Base-by-base conservation (phyloP, 495 filamentous ascomycete genomes). In the Trichoderma reesei region DNA sequence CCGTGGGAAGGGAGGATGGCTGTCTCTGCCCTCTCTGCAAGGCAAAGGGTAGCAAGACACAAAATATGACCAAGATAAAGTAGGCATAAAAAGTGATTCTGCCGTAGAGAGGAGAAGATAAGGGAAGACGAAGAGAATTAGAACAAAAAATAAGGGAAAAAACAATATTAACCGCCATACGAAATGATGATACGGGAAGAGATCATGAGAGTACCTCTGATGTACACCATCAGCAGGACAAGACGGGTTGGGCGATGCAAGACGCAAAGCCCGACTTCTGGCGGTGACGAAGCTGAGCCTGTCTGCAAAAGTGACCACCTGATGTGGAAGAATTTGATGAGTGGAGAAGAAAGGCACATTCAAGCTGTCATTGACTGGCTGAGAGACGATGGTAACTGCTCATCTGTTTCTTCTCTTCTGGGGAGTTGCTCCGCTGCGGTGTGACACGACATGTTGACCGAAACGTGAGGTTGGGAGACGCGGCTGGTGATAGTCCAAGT, bases 281-380 rank as follows among this genome's bases (percentile, higher is more conserved):
- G 44, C 44, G 44, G 44, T 48, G 44, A 48, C 44, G 44, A 18
- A 48, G 44, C 44, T 48, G 44, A 48, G 44, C 44, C 44, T 44
- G 13, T 48, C 44, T 48, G 16, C 13, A n/a, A 48, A 13, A n/a
- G n/a, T 1, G n/a, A 18, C 44, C 44, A 48, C 44, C 7, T 5
- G n/a, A 48, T n/a, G 16, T 18, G 16, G 13, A 18, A 16, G n/a
- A 48, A 48, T 48, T 3, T 8, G 7, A 48, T 10, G n/a, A 14
- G 8, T n/a, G 1, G 16, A 5, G n/a, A n/a, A 18, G 44, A 7
- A 18, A n/a, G 16, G n/a, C n/a, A 5, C 0, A 48, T 48, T 3
- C 44, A 48, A 18, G 16, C 44, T 48, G 44, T 48, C 44, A 34
- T 34, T n/a, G 6, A 31, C 31, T 11, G 42, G 42, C 42, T 14